Conservation (phyloP, 2,329 filamentous ascomycete species). For the Exophiala viscosa region DNA sequence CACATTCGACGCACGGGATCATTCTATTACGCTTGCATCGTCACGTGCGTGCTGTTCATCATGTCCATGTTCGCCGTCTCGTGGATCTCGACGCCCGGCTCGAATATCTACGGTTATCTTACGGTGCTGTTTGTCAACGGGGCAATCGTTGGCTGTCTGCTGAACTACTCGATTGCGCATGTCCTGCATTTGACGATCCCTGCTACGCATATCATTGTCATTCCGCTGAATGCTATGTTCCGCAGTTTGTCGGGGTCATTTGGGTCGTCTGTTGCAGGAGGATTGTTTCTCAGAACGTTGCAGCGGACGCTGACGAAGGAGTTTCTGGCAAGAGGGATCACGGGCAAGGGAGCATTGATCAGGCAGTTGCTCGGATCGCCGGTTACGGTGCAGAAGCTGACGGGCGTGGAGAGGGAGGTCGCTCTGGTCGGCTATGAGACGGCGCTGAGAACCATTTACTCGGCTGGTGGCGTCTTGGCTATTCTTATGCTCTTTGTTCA, state of each 20-base stretch:
- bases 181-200: slow-evolving; percentile 67
- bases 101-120: slow-evolving; percentile 54
- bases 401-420: slow-evolving; percentile 48
- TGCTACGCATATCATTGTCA: slow-evolving; percentile 69
- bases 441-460: slow-evolving; percentile 52
- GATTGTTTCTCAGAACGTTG: slow-evolving; percentile 65
- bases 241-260: slow-evolving; percentile 78
- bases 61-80: slow-evolving; percentile 57
- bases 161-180: slow-evolving; percentile 81
- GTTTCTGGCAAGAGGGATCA: slow-evolving; percentile 48
- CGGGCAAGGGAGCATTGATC: slow-evolving; percentile 45
- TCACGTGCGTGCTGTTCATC: slow-evolving; percentile 61
- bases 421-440: slow-evolving; percentile 54
- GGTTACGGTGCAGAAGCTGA: slow-evolving; percentile 49
- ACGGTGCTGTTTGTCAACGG: slow-evolving; percentile 60
- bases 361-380: slow-evolving; percentile 58
- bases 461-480: slow-evolving; percentile 50
- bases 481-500: slow-evolving; percentile 51
- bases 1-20: slow-evolving; percentile 70
- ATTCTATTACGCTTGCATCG: slow-evolving; percentile 64
- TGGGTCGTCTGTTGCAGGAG: slow-evolving; percentile 73
- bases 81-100: slow-evolving; percentile 51
- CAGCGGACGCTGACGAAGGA: slow-evolving; percentile 53
- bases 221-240: slow-evolving; percentile 73
- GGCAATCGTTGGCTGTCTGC: slow-evolving; percentile 64